Conservation (phyloP, 164 flowering plant genomes). For the Liriodendron chinense region DNA sequence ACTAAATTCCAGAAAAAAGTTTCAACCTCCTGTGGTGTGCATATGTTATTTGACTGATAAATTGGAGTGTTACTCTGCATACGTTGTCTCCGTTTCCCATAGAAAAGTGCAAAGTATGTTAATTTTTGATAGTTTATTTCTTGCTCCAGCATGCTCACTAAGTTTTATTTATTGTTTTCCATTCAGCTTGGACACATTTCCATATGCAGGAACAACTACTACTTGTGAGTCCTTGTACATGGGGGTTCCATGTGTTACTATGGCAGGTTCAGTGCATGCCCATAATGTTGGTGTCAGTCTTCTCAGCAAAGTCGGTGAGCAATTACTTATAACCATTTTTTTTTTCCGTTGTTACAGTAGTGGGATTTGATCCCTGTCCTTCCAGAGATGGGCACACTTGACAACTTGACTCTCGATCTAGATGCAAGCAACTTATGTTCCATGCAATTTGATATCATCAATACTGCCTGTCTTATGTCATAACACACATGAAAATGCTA, state of each 20-base stretch:
- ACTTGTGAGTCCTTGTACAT: constrained; percentile 96
- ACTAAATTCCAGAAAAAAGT: not conserved
- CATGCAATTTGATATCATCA: too few relatives aligned
- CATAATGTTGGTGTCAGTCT: constrained; percentile 98
- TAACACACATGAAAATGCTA: too few relatives aligned
- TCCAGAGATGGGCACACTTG: too few relatives aligned
- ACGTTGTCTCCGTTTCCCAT: not conserved
- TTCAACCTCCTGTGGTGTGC: not conserved
- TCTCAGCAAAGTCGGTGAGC: constrained; percentile 81
- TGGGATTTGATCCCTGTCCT: not conserved
- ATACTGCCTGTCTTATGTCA: too few relatives aligned
- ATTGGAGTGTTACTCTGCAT: not conserved
- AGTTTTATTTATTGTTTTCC: not conserved
- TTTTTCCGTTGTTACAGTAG: not conserved
- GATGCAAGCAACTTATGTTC: too few relatives aligned
- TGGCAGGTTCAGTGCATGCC: constrained; percentile 96
- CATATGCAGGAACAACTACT: constrained; percentile 98
- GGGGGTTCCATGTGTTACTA: constrained; percentile 98
- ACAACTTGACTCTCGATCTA: too few relatives aligned
- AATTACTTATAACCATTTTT: not conserved
- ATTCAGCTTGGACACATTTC: constrained; percentile 95
- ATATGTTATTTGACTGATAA: constrained; percentile 3
- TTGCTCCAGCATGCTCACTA: not conserved
- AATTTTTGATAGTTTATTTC: not conserved
- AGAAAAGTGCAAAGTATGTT: not conserved